Conservation (phyloP, 2,329 filamentous ascomycete genomes). For the Dactylellina sp. region DNA sequence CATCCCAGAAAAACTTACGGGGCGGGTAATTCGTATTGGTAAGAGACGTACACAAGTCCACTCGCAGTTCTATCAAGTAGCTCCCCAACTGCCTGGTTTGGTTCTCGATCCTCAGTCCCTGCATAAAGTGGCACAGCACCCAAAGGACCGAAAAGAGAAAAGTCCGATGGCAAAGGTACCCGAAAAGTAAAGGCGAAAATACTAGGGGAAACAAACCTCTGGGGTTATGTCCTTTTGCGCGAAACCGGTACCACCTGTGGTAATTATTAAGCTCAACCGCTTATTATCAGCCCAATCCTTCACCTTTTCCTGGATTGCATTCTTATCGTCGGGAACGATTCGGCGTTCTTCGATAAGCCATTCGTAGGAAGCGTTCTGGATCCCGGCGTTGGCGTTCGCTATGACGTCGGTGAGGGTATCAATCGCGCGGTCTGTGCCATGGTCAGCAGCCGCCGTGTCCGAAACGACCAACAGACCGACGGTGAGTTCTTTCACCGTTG, state of each 20-base stretch:
- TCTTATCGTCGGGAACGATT: slow-evolving; percentile 82
- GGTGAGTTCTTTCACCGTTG: slow-evolving; percentile 67
- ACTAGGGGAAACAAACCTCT: slow-evolving; percentile 71
- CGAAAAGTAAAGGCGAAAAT: too few relatives aligned
- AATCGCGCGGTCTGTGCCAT: slow-evolving; percentile 79
- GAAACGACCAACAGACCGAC: slow-evolving; percentile 88
- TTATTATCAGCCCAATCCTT: slow-evolving; percentile 77
- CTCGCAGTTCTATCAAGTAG: slow-evolving; percentile 87
- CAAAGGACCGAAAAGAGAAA: slow-evolving; percentile 9
- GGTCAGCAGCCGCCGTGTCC: slow-evolving; percentile 84
- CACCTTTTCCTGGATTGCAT: slow-evolving; percentile 80
- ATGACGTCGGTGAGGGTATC: slow-evolving; percentile 76
- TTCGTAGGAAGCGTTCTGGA: slow-evolving; percentile 21
- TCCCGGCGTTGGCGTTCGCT: slow-evolving; percentile 69
- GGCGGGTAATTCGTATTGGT: too few relatives aligned
- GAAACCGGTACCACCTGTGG: slow-evolving; percentile 94
- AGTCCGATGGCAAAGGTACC: too few relatives aligned
- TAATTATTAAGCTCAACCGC: slow-evolving; percentile 80
- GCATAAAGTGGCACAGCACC: slow-evolving; percentile 5
- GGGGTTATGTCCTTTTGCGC: slow-evolving; percentile 86
- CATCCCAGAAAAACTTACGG: slow-evolving; percentile 12
- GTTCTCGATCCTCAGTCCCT: slow-evolving; percentile 27
- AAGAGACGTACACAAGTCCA: slow-evolving; percentile 76
- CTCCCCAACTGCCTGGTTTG: slow-evolving; percentile 76
- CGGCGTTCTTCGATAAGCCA: slow-evolving; percentile 77